Percentiles rank a stretch among this genome's conserved stretches.
Conservation (phyloP, 495 filamentous ascomycete genomes). For the Lichenothelia convexa region DNA sequence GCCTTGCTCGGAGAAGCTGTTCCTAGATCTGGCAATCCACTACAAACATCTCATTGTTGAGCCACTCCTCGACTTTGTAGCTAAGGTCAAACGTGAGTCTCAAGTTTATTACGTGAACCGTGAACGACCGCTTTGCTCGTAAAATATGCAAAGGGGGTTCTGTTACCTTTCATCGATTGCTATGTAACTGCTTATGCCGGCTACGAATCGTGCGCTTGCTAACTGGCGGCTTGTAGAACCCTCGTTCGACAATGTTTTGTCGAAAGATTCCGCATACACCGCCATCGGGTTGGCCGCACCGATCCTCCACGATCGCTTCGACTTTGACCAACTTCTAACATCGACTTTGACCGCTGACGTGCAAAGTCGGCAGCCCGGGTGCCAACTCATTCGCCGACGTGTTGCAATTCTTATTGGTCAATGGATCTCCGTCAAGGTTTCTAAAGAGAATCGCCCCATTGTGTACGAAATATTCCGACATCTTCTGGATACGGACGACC, state of each 20-base stretch:
- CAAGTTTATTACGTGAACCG: too few relatives aligned
- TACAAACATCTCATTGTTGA: conserved; percentile 60
- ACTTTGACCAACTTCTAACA: conserved; percentile 66
- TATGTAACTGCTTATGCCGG: neutral
- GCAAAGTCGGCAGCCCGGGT: conserved; percentile 54
- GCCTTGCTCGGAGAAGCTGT: conserved; percentile 81
- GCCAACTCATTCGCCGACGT: conserved; percentile 72
- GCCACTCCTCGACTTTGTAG: conserved; percentile 63
- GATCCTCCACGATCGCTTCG: conserved; percentile 45
- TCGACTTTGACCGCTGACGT: conserved; percentile 60
- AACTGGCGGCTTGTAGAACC: conserved; percentile 19
- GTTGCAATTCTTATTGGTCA: conserved; percentile 76
- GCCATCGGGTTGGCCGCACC: conserved; percentile 74
- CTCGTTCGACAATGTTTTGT: conserved; percentile 48
- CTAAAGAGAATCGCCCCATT: conserved; percentile 41
- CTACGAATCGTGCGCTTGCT: neutral
- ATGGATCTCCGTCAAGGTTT: conserved; percentile 64
- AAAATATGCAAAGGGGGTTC: too few relatives aligned
- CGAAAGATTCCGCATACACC: conserved; percentile 86
- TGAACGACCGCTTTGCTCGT: too few relatives aligned
- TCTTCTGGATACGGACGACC: conserved; percentile 58
- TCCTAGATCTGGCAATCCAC: conserved; percentile 75
- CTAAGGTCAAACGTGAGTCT: conserved; percentile 44
- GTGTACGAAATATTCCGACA: conserved; percentile 82
- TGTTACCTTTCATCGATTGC: neutral